A percentile compares a stretch with the other conserved stretches of the same genome.
phyloP scores from a whole-genome alignment of 2,329 filamentous ascomycete species.

The Onygena corvina region DNA sequence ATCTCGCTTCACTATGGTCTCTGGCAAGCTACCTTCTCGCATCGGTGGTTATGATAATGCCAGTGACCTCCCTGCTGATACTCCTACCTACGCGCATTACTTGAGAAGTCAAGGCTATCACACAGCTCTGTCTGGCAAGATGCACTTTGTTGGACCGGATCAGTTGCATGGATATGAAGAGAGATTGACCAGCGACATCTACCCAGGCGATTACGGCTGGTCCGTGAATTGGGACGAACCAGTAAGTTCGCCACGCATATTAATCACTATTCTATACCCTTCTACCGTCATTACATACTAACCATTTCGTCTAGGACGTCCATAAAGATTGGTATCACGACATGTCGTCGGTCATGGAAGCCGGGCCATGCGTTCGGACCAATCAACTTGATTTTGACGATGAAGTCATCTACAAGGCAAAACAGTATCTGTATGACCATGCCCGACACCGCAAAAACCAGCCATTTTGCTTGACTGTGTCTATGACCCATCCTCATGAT shows the following conservation, averaged over 20 bases:
- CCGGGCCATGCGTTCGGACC: conserved; percentile 74
- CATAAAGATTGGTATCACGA: conserved; percentile 95
- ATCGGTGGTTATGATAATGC: conserved; percentile 91
- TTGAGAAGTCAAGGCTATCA: conserved; percentile 75
- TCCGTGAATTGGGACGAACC: conserved; percentile 92
- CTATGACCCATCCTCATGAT: conserved; percentile 87
- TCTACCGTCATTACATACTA: too few species aligned
- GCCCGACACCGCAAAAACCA: conserved; percentile 65
- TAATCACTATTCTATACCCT: too few species aligned
- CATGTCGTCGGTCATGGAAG: conserved; percentile 82
- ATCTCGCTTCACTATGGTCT: conserved; percentile 89
- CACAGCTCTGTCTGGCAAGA: conserved; percentile 84
- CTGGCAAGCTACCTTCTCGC: conserved; percentile 78
- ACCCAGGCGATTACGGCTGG: conserved; percentile 90
- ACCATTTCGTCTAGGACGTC: conserved; percentile 30
- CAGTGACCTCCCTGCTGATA: conserved; percentile 66
- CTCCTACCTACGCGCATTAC: conserved; percentile 88
- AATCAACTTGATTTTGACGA: conserved; percentile 96
- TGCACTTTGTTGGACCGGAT: conserved; percentile 79
- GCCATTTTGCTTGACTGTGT: conserved; percentile 82
- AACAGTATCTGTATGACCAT: conserved; percentile 81
- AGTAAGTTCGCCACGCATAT: conserved; percentile 28
- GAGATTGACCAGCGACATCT: conserved; percentile 86
- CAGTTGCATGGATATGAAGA: conserved; percentile 91
- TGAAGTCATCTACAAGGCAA: conserved; percentile 85